Base-by-base conservation (phyloP, 2,329 filamentous ascomycete species). In the Colletotrichum lindemuthianum region DNA sequence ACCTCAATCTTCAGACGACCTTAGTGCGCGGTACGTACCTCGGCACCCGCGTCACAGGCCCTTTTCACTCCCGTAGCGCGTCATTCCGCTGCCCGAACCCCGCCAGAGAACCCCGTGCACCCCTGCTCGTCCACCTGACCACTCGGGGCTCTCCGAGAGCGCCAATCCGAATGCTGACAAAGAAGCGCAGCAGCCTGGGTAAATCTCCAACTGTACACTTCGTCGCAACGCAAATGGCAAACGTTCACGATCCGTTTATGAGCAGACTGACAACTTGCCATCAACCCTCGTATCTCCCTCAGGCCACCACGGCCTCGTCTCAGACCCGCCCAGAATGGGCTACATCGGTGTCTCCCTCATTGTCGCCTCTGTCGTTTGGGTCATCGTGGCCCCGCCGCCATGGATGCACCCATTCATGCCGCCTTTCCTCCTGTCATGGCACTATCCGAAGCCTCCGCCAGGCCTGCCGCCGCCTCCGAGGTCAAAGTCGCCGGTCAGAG, bases 281-380 rank as follows among this genome's bases (percentile, higher is more conserved):
- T 16, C 40, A 37, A 34, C 34, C 36, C 39, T 10, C 36, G 12
- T 8, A 12, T n/a, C 16, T 12, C 54, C 9, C 24, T 43, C 9
- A 33, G 55, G 37, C 58, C 49, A 44, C 11, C 43, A 43, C 13
- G 8, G 40, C 32, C 36, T 16, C 10, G 16, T n/a, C 15, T 10
- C 9, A 0, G 5, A n/a, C 43, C 15, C 36, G 4, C 1, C 49
- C n/a, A 34, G 56, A 60, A 70, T 89, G 86, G 84, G 79, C 67
- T 74, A 88, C 70, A 70, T 90, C 67, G 87, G 86, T 68, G 75
- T 89, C 67, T 87, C 87, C n/a, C 78, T 90, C 67, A 79, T 90
- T 70, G 74, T 90, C 68, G 87, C 84, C 47, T 87, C 87, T 1
- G 76, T 89, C 59, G 81, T 89, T 49, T 85, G 84, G 70, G 75